A percentile compares a stretch with the other conserved stretches of the same genome.
Evolutionary conservation across 1,284 basidiomycete genomes (phyloP).

Genomic region (Tilletia indica): DNA sequence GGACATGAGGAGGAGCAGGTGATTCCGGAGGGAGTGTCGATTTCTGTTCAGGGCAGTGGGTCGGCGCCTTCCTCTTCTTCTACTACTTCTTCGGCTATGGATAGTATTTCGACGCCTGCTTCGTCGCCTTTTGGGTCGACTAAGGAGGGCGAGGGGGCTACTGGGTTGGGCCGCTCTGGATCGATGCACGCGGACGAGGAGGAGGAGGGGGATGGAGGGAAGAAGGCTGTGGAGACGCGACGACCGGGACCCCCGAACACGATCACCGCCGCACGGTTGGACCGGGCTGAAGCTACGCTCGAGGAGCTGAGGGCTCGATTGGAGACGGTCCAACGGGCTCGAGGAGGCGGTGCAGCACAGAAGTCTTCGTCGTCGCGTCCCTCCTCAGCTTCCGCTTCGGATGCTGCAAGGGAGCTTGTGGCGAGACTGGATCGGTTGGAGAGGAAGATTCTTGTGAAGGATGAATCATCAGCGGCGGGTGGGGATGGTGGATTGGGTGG

Average conservation of each 20-base stretch:
- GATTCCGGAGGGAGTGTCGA: not conserved
- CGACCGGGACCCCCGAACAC: not conserved
- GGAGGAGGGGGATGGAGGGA: not conserved
- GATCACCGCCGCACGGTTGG: slow-evolving; percentile 3
- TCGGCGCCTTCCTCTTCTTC: too few relatives aligned
- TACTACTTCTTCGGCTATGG: not conserved
- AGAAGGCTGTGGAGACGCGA: not conserved
- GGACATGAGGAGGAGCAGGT: not conserved
- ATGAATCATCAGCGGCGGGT: not conserved
- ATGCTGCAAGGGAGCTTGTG: not conserved
- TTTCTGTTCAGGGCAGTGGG: not conserved
- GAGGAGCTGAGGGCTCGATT: not conserved
- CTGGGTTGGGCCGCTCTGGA: too few relatives aligned
- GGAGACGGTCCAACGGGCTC: not conserved
- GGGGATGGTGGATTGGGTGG: not conserved
- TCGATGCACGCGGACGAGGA: not conserved
- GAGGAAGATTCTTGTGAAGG: not conserved
- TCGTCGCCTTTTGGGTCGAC: not conserved
- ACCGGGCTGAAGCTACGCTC: not conserved
- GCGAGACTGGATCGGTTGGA: slow-evolving; percentile 4
- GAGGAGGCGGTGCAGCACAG: not conserved
- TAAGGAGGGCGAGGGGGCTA: not conserved
- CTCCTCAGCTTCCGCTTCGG: too few relatives aligned
- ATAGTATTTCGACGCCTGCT: not conserved
- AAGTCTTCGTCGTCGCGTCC: too few relatives aligned